Percentiles rank a stretch among this genome's conserved stretches.
Evolutionary conservation across 139 green algal genomes (phyloP).

Genomic region (Chlorokybus atmophyticus): DNA sequence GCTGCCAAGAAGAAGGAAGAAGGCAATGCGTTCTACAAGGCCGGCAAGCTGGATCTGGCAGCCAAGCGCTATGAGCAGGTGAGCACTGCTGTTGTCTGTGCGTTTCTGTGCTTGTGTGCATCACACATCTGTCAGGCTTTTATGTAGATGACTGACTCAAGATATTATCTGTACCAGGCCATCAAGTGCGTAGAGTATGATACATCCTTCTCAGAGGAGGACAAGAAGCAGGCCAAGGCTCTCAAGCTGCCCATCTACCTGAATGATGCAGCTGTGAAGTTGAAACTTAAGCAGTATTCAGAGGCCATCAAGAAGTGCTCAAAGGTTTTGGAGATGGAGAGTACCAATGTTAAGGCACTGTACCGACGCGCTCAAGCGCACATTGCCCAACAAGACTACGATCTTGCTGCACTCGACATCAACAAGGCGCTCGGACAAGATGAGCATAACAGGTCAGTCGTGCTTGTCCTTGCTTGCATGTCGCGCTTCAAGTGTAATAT

Average conservation of each 20-base stretch:
- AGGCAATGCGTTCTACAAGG: slow-evolving; percentile 82
- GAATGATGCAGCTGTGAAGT: slow-evolving; percentile 68
- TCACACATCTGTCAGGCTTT: not conserved
- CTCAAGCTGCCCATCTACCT: slow-evolving; percentile 56
- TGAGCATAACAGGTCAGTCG: slow-evolving; percentile 17
- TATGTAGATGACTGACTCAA: not conserved
- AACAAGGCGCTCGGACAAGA: slow-evolving; percentile 23
- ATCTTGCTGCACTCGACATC: slow-evolving; percentile 17
- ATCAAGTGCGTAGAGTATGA: slow-evolving; percentile 44
- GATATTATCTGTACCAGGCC: slow-evolving; percentile 15
- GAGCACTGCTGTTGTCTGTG: not conserved
- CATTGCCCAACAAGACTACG: not conserved
- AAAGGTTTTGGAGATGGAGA: slow-evolving; percentile 72
- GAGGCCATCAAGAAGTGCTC: slow-evolving; percentile 39
- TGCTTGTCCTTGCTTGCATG: not conserved
- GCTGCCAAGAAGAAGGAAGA: slow-evolving; percentile 62
- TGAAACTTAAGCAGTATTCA: slow-evolving; percentile 57
- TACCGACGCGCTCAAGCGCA: slow-evolving; percentile 70
- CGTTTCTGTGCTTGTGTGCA: not conserved
- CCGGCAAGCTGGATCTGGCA: slow-evolving; percentile 48
- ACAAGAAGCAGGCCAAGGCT: slow-evolving; percentile 35
- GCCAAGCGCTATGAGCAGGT: slow-evolving; percentile 48
- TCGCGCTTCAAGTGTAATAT: not conserved
- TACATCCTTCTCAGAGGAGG: slow-evolving; percentile 30
- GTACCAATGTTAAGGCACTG: slow-evolving; percentile 82